Evolutionary conservation across 2,329 filamentous ascomycete genomes (phyloP).

Genomic region (Xylaria polymorpha): DNA sequence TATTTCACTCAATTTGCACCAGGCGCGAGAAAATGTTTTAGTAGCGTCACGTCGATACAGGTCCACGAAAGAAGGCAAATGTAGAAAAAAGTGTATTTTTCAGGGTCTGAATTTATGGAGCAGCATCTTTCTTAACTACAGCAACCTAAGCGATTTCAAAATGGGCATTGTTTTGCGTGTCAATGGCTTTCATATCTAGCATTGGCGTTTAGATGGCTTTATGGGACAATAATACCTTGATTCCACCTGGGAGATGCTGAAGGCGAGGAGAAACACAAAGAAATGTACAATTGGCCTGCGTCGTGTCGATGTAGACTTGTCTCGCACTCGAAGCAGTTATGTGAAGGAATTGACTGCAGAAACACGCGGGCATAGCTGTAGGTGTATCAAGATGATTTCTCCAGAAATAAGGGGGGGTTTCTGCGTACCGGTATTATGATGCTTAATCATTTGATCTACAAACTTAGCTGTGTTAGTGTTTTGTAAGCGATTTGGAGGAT

Average conservation of each 20-base stretch:
- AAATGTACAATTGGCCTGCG: constrained; percentile 5
- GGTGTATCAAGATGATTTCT: constrained; percentile 6
- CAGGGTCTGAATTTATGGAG: constrained; percentile 13
- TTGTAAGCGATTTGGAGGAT: not conserved
- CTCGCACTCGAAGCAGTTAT: not conserved
- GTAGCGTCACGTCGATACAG: constrained; percentile 27
- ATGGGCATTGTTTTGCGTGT: constrained; percentile 19
- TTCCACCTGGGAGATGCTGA: not conserved
- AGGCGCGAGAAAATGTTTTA: constrained; percentile 14
- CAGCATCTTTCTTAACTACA: constrained; percentile 17
- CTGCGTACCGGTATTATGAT: not conserved
- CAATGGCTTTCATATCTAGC: constrained; percentile 29
- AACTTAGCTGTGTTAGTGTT: not conserved
- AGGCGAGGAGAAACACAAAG: constrained; percentile 5
- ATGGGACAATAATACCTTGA: constrained; percentile 13
- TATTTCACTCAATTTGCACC: constrained; percentile 13
- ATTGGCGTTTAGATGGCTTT: constrained; percentile 29
- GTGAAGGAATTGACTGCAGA: constrained; percentile 2
- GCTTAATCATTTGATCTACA: not conserved
- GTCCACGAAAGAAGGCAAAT: constrained; percentile 26
- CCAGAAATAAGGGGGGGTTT: not conserved
- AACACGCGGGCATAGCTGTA: not conserved
- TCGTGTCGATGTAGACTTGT: constrained; percentile 5
- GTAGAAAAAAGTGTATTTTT: constrained; percentile 33
- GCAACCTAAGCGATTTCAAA: constrained; percentile 15